These are phyloP conservation scores for Kwoniella heveanensis DNA, from an alignment of 768 basidiomycete genomes.

Conservation along the genomic window DNA sequence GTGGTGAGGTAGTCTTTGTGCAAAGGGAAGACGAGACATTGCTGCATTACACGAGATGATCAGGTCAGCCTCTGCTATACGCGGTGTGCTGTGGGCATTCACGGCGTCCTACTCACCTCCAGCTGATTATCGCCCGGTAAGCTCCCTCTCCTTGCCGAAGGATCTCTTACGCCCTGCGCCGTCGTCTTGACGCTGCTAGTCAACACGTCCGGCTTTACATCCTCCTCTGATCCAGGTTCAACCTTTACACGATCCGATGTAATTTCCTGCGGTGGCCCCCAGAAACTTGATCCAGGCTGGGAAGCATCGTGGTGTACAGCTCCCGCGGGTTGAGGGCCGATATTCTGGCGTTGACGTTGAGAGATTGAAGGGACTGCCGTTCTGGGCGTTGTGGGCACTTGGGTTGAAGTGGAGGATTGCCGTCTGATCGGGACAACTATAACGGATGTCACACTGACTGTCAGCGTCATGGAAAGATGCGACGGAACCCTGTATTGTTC, in stretches of 20 bases:
- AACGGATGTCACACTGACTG: not conserved
- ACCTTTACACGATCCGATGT: too few species aligned
- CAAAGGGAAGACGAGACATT: conserved; percentile 56
- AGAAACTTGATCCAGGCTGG: not conserved
- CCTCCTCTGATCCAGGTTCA: not conserved
- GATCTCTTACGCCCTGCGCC: conserved; percentile 3
- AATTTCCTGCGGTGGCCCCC: too few species aligned
- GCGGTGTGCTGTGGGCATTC: too few species aligned
- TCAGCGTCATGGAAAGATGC: not conserved
- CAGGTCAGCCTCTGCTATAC: too few species aligned
- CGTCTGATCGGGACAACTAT: conserved; percentile 14
- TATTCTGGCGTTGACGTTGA: not conserved
- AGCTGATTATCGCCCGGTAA: conserved; percentile 13
- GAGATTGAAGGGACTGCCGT: not conserved
- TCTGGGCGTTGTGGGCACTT: not conserved
- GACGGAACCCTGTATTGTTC: not conserved
- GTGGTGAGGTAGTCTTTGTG: conserved; percentile 81
- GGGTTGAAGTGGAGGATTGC: not conserved
- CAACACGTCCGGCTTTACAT: conserved; percentile 15
- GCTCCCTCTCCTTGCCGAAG: conserved; percentile 13
- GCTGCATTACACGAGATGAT: not conserved
- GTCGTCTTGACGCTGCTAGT: conserved; percentile 9
- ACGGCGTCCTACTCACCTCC: conserved; percentile 9
- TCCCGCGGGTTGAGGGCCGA: not conserved
- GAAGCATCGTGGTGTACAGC: not conserved